phyloP scores from a whole-genome alignment of 345 rosid species.

The Ceriops zippeliana region DNA sequence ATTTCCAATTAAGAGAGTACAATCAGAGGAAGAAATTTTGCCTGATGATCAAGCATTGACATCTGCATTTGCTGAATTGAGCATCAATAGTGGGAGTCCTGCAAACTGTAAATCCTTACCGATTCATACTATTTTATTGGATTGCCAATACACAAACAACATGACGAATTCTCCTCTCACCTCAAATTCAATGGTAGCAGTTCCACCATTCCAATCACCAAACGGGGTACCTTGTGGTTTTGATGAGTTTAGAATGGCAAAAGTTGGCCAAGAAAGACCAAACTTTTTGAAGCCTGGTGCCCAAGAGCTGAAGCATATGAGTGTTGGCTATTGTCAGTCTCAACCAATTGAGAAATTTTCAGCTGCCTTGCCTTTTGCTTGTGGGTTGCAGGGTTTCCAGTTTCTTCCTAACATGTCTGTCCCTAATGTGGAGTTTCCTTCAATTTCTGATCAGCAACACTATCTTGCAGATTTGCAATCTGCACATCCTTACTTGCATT shows the following conservation, averaged over 20 bases:
- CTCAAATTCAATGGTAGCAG: constrained; percentile 25
- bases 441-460: constrained; percentile 45
- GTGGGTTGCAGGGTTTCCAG: constrained; percentile 41
- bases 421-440: constrained; percentile 38
- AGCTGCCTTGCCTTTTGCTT: constrained; percentile 38
- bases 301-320: constrained; percentile 40
- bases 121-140: constrained; percentile 24
- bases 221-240: constrained; percentile 31
- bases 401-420: constrained; percentile 35
- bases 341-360: constrained; percentile 30
- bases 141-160: constrained; percentile 27
- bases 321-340: constrained; percentile 41
- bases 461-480: constrained; percentile 43
- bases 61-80: constrained; percentile 49
- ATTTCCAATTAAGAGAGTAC: constrained; percentile 28
- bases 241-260: constrained; percentile 34
- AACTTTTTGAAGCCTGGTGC: constrained; percentile 30
- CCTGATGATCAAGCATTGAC: constrained; percentile 57
- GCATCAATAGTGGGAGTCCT: constrained; percentile 28
- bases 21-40: constrained; percentile 36
- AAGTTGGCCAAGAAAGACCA: constrained; percentile 28
- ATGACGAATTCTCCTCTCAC: constrained; percentile 23
- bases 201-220: constrained; percentile 36
- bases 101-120: constrained; percentile 26
- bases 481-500: constrained; percentile 35